Conservation (phyloP, 148 eudicot genomes). For the Persicaria tinctoria region DNA sequence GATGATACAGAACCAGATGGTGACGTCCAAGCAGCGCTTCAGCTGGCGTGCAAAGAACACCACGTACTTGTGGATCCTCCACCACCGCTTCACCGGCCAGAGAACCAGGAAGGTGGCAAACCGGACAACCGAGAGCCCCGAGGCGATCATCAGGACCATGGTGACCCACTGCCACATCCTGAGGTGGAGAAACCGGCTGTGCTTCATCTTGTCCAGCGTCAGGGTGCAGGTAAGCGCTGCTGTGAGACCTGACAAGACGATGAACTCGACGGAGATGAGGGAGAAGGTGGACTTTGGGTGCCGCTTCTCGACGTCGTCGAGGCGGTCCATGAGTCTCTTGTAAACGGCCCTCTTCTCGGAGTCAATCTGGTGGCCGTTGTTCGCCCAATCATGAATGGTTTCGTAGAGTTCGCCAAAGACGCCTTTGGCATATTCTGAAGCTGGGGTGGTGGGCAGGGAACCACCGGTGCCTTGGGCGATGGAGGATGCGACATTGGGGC, state of each 20-base stretch:
- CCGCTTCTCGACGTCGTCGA: background rate
- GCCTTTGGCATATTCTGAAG: no score
- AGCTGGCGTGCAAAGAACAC: background rate
- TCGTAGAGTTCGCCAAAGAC: no score
- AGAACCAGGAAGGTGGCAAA: background rate
- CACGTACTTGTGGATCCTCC: constrained; percentile 11
- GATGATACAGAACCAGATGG: constrained; percentile 6
- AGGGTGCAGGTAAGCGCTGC: background rate
- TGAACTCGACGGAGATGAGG: background rate
- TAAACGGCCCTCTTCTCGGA: background rate
- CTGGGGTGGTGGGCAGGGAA: no score
- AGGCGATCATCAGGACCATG: constrained; percentile 2
- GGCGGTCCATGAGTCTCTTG: background rate
- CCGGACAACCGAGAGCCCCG: constrained; percentile 3
- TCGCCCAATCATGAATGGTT: no score
- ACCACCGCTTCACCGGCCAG: background rate
- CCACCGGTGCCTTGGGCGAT: no score
- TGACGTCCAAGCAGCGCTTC: constrained; percentile 8
- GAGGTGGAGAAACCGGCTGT: background rate
- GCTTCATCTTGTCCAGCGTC: background rate
- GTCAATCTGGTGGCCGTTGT: background rate
- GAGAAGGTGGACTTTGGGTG: background rate
- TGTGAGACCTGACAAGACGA: background rate
- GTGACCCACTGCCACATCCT: constrained; percentile 10
- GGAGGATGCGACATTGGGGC: background rate